Evolutionary conservation across 805 yeast genomes (phyloP).

Genomic region (Myxozyma geophila): DNA sequence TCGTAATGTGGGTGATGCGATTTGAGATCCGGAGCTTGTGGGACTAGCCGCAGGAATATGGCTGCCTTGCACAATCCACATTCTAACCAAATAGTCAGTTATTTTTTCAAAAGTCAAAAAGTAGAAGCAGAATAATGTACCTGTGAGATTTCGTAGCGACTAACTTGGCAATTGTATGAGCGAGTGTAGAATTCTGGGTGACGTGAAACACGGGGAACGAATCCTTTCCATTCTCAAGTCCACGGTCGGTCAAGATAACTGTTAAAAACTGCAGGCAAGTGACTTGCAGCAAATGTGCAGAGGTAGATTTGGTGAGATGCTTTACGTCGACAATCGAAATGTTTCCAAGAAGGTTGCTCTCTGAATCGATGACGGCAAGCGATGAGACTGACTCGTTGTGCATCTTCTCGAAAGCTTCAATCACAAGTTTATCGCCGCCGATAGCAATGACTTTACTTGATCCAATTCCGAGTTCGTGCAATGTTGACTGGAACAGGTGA

Average conservation of each 20-base stretch:
- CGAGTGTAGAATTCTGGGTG: slow-evolving; percentile 74
- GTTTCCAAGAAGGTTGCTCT: slow-evolving; percentile 79
- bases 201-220: slow-evolving; percentile 97
- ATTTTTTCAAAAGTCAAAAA: slow-evolving; percentile 54
- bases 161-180: slow-evolving; percentile 87
- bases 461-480: slow-evolving; percentile 75
- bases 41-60: slow-evolving; percentile 35
- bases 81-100: slow-evolving; percentile 51
- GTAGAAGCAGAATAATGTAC: slow-evolving; percentile 13
- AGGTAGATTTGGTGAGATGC: slow-evolving; percentile 76
- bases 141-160: slow-evolving; percentile 96
- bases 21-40: background rate
- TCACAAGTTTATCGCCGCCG: slow-evolving; percentile 81
- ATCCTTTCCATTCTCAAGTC: slow-evolving; percentile 92
- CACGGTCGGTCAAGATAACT: slow-evolving; percentile 82
- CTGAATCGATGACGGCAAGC: slow-evolving; percentile 86
- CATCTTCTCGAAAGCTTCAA: slow-evolving; percentile 87
- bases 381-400: slow-evolving; percentile 79
- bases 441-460: slow-evolving; percentile 73
- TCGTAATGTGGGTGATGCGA: slow-evolving; percentile 20
- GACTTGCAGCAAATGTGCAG: slow-evolving; percentile 78
- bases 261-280: slow-evolving; percentile 87
- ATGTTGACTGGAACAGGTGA: slow-evolving; percentile 65
- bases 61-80: slow-evolving; percentile 47
- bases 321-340: slow-evolving; percentile 93